Percentiles rank a stretch among this genome's conserved stretches.
phyloP scores from a whole-genome alignment of 2,329 filamentous ascomycete species.

The Fusarium tupiense region DNA sequence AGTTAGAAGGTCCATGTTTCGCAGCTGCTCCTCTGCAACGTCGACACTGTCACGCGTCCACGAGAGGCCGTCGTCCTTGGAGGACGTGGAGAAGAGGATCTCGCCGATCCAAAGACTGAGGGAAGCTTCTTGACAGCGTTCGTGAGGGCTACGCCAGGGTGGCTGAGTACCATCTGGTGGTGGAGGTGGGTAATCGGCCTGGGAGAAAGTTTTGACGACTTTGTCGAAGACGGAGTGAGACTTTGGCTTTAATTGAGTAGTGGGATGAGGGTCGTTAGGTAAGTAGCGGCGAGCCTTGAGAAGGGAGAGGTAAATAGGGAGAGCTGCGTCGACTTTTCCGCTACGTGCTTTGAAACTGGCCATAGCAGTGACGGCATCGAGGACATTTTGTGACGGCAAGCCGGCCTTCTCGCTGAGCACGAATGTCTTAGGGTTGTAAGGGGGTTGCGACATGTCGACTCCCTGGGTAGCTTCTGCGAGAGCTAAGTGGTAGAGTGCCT shows the following conservation, averaged over 20 bases:
- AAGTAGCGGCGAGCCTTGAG: conserved; percentile 79
- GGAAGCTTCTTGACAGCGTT: conserved; percentile 85
- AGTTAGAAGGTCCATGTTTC: conserved; percentile 49
- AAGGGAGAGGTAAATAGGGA: conserved; percentile 87
- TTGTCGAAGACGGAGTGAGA: conserved; percentile 30
- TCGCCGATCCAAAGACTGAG: conserved; percentile 93
- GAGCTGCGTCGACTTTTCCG: conserved; percentile 72
- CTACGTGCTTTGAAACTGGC: conserved; percentile 80
- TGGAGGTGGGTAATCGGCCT: conserved; percentile 74
- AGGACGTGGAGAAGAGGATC: conserved; percentile 78
- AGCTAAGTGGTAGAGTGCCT: conserved; percentile 79
- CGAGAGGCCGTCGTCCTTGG: conserved; percentile 75
- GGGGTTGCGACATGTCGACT: conserved; percentile 52
- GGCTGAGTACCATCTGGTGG: conserved; percentile 75
- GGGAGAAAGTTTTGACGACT: conserved; percentile 44
- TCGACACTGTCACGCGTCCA: conserved; percentile 94
- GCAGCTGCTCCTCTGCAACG: conserved; percentile 75
- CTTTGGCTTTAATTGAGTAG: conserved; percentile 9
- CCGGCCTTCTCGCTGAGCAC: conserved; percentile 69
- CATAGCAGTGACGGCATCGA: conserved; percentile 78
- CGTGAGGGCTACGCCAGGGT: conserved; percentile 69
- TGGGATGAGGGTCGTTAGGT: conserved; percentile 49
- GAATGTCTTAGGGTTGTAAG: conserved; percentile 69
- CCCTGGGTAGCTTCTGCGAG: conserved; percentile 76
- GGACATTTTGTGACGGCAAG: conserved; percentile 75